Conservation (phyloP, 2,329 filamentous ascomycete species). For the Plectosphaerella sp. region DNA sequence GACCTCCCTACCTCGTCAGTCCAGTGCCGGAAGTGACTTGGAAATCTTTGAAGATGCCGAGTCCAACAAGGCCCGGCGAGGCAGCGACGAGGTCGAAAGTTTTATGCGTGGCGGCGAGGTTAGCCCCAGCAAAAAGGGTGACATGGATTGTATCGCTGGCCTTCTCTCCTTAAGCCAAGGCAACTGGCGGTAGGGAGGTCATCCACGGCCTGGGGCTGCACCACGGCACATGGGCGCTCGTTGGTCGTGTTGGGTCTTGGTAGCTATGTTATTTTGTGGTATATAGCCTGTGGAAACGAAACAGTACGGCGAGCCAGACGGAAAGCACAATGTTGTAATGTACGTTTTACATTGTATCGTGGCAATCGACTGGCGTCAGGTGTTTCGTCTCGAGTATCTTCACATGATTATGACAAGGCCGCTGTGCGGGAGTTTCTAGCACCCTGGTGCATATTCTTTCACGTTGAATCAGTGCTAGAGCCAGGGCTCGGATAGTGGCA, state of each 20-base stretch:
- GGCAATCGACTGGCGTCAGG: too few species aligned
- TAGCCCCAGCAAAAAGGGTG: constrained; percentile 68
- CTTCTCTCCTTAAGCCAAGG: constrained; percentile 84
- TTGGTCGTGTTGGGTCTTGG: not conserved
- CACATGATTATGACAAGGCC: too few species aligned
- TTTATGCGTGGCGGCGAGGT: constrained; percentile 67
- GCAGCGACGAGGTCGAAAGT: constrained; percentile 58
- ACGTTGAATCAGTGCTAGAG: too few species aligned
- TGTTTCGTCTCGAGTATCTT: too few species aligned
- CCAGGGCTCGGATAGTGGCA: too few species aligned
- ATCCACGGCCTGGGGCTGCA: not conserved
- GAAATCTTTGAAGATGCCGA: constrained; percentile 51
- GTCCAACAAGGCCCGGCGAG: constrained; percentile 17
- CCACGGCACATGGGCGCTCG: too few species aligned
- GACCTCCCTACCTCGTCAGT: constrained; percentile 26
- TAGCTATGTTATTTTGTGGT: not conserved
- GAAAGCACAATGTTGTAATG: too few species aligned
- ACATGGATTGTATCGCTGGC: constrained; percentile 87
- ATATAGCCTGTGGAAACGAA: too few species aligned
- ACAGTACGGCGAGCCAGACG: too few species aligned
- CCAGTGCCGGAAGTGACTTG: constrained; percentile 23
- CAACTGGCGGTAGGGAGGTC: constrained; percentile 63
- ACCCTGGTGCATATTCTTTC: too few species aligned
- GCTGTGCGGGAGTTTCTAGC: too few species aligned
- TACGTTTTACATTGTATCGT: too few species aligned